Evolutionary conservation across 2,329 filamentous ascomycete species (phyloP).

Genomic region (Alternaria brassicae): DNA sequence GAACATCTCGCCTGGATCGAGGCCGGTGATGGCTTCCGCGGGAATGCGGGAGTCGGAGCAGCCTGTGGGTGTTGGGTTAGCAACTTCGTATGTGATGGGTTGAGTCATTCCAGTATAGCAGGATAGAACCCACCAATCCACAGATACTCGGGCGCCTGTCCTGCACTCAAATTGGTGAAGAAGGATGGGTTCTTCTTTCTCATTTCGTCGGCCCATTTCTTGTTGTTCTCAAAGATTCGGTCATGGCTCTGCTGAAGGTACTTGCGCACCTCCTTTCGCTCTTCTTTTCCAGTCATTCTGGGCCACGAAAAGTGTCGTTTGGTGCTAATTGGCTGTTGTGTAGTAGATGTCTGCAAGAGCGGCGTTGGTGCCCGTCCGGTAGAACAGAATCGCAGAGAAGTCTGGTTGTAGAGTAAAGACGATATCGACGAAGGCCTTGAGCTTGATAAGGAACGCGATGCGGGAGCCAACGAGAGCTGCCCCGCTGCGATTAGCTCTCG

Average conservation of each 20-base stretch:
- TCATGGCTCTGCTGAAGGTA: slow-evolving; percentile 71
- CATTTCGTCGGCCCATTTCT: slow-evolving; percentile 69
- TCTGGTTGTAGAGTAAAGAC: not conserved
- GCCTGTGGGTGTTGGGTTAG: slow-evolving; percentile 26
- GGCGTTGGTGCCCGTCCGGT: not conserved
- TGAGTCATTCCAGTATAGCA: not conserved
- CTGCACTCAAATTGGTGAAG: slow-evolving; percentile 69
- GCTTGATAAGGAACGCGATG: slow-evolving; percentile 14
- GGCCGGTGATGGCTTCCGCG: slow-evolving; percentile 52
- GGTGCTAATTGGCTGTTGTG: not conserved
- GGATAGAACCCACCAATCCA: slow-evolving; percentile 48
- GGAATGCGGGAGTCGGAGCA: slow-evolving; percentile 52
- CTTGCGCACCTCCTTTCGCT: slow-evolving; percentile 39
- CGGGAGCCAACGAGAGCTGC: slow-evolving; percentile 14
- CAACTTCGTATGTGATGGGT: not conserved
- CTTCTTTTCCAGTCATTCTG: slow-evolving; percentile 33
- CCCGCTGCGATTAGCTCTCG: slow-evolving; percentile 23
- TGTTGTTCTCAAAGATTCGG: slow-evolving; percentile 73
- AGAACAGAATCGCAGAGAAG: slow-evolving; percentile 8
- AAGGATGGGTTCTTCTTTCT: slow-evolving; percentile 66
- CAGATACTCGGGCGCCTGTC: slow-evolving; percentile 74
- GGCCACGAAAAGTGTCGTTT: slow-evolving; percentile 19
- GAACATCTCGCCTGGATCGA: slow-evolving; percentile 46
- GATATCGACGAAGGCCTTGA: slow-evolving; percentile 1
- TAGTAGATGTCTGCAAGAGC: slow-evolving; percentile 1